Evolutionary conservation across 1,139 yeast species (phyloP).

Genomic region (Pichia sp.): DNA sequence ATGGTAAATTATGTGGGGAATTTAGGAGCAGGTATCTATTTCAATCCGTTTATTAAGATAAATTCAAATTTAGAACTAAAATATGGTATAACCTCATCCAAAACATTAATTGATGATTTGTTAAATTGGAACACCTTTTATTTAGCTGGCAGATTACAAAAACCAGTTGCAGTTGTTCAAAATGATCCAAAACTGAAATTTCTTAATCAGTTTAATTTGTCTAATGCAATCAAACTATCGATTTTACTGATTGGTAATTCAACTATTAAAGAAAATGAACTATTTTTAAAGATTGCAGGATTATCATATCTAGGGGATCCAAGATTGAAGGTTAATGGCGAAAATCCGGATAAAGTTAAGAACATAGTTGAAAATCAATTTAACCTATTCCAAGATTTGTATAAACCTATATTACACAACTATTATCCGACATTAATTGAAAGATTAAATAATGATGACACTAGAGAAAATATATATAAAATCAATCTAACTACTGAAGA

Average conservation of each 20-base stretch:
- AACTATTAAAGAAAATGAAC: slow-evolving; percentile 44
- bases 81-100: slow-evolving; percentile 75
- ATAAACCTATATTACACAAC: slow-evolving; percentile 56
- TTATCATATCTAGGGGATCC: slow-evolving; percentile 89
- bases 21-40: slow-evolving; percentile 87
- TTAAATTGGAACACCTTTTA: slow-evolving; percentile 80
- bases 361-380: slow-evolving; percentile 82
- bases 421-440: slow-evolving; percentile 32
- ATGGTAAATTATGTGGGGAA: slow-evolving; percentile 55
- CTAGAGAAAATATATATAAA: slow-evolving; percentile 13
- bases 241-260: slow-evolving; percentile 43
- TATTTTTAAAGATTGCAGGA: slow-evolving; percentile 72
- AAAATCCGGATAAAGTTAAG: slow-evolving; percentile 79
- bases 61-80: slow-evolving; percentile 46
- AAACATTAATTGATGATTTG: slow-evolving; percentile 58
- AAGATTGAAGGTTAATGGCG: slow-evolving; percentile 81
- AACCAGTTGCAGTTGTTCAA: slow-evolving; percentile 76
- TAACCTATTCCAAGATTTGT: slow-evolving; percentile 59
- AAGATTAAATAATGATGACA: not conserved
- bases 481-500: slow-evolving; percentile 20
- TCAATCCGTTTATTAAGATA: slow-evolving; percentile 78
- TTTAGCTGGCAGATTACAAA: slow-evolving; percentile 88
- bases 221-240: slow-evolving; percentile 74
- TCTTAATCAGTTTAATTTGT: slow-evolving; percentile 69
- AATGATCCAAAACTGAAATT: slow-evolving; percentile 56